Conservation (phyloP, 208 protist genomes). For the Herpetomonas tarakana region DNA sequence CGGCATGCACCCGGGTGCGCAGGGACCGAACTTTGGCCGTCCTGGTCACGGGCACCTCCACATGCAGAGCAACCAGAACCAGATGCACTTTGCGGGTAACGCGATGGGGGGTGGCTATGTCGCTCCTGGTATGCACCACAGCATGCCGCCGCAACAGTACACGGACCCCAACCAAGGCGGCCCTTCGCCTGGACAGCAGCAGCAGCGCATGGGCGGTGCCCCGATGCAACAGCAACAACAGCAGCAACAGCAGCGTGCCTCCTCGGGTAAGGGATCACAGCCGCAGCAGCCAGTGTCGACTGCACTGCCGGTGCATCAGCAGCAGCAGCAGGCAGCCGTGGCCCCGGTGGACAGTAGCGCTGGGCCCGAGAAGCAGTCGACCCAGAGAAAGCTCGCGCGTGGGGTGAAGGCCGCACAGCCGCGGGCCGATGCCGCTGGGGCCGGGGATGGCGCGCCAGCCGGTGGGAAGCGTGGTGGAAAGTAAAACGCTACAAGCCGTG, state of each 20-base stretch:
- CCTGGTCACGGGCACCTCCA: neutral
- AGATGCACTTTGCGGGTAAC: neutral
- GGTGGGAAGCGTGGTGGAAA: conserved; percentile 26
- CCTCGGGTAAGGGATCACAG: conserved; percentile 26
- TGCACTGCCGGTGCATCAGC: conserved; percentile 17
- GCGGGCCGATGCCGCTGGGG: conserved; percentile 9
- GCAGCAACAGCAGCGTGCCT: conserved; percentile 21
- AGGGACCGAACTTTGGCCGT: neutral
- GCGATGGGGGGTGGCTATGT: neutral
- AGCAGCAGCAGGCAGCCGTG: conserved; percentile 28
- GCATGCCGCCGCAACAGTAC: conserved; percentile 20
- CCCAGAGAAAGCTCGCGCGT: conserved; percentile 19
- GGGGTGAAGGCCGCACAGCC: conserved; percentile 14
- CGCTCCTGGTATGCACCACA: conserved; percentile 9
- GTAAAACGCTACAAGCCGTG: conserved; percentile 8
- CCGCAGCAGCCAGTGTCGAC: conserved; percentile 38
- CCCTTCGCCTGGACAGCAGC: conserved; percentile 29
- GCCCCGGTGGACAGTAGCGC: conserved; percentile 36
- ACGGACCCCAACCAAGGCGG: conserved; percentile 12
- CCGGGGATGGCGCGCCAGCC: conserved; percentile 1
- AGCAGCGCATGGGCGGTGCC: conserved; percentile 22
- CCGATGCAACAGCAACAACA: conserved; percentile 12
- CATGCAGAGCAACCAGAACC: conserved; percentile 5
- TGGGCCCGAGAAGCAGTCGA: conserved; percentile 20
- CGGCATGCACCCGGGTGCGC: neutral